Evolutionary conservation across 768 basidiomycete species (phyloP), one percentile per base, ranked within the genome.

Genomic region (Leccinum rimulosum): DNA sequence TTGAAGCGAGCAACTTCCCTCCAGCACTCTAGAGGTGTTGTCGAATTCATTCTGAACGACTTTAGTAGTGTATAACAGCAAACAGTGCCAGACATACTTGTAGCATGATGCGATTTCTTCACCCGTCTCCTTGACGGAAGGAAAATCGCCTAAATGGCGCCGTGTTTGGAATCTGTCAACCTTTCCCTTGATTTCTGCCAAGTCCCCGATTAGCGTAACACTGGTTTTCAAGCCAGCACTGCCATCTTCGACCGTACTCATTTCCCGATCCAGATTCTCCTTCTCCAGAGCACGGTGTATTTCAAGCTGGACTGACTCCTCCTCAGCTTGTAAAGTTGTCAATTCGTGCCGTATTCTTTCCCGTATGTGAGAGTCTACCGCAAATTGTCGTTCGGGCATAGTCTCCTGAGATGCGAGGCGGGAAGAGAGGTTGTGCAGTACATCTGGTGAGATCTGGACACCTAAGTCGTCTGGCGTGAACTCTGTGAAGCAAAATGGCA

Each of bases 251-350:
- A 79, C 79, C 77, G 82, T 79, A 28, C 73, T 71, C 64, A 77
- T 80, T 74, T 94, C 92, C 58, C 82, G 80, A 72, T 93, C 89
- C 53, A 95, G 72, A 74, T 95, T 95, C 77, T 95, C 93, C 76
- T 86, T 88, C 77, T 95, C 89, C 51, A 95, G 77, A 2, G 89
- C 91, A 33, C 71, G 76, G 66, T 91, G 88, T 35, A 95, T 93
- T 75, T 92, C 83, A 50, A 78, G 75, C 47, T 82, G 84, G 11
- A 95, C 86, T 36, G 76, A 70, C 59, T 84, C 84, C 71, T 93
- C 92, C 67, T 91, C 85, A 30, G 79, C 75, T 33, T 82, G 85
- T 63, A 95, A 77, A 43, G 81, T 81, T 30, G 79, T 73, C 17
- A 93, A 76, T 71, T 93, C 91, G 43, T 77, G 77, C 47, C 85